Percentiles rank a stretch among this genome's conserved stretches.
Conservation (phyloP, 352 stramenopile genomes). For the Phytophthora pistaciae region DNA sequence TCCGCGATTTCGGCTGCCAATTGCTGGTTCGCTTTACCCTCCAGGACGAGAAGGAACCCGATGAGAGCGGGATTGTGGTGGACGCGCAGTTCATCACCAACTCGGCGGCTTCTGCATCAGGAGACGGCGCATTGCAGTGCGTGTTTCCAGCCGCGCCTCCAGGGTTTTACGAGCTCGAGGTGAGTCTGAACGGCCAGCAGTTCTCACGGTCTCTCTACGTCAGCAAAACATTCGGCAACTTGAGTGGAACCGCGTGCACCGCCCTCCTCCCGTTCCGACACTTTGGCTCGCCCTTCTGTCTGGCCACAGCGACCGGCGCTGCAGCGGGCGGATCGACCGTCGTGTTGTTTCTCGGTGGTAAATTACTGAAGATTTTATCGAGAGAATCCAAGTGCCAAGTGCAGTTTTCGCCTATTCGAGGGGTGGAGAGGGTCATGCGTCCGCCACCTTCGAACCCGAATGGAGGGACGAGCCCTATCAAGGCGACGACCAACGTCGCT, state of each 20-base stretch:
- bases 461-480: slow-evolving; percentile 14
- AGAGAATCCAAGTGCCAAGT: slow-evolving; percentile 67
- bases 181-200: slow-evolving; percentile 78
- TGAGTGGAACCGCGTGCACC: slow-evolving; percentile 66
- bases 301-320: slow-evolving; percentile 70
- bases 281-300: slow-evolving; percentile 66
- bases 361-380: slow-evolving; percentile 55
- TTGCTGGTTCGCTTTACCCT: slow-evolving; percentile 54
- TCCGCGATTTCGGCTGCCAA: slow-evolving; percentile 61
- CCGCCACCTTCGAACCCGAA: background rate
- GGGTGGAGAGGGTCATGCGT: slow-evolving; percentile 6
- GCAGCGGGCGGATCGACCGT: slow-evolving; percentile 69
- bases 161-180: slow-evolving; percentile 69
- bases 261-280: slow-evolving; percentile 67
- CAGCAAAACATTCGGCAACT: slow-evolving; percentile 66
- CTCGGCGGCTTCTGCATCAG: slow-evolving; percentile 8
- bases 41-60: slow-evolving; percentile 32
- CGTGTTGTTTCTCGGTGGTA: slow-evolving; percentile 63
- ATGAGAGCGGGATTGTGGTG: slow-evolving; percentile 35
- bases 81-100: slow-evolving; percentile 40
- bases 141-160: slow-evolving; percentile 39
- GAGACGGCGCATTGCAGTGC: slow-evolving; percentile 38
- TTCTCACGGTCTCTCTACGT: slow-evolving; percentile 70
- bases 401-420: slow-evolving; percentile 56
- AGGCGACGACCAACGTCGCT: slow-evolving; percentile 22